Base-by-base conservation (phyloP, 768 basidiomycete genomes). In the Mycena metata region DNA sequence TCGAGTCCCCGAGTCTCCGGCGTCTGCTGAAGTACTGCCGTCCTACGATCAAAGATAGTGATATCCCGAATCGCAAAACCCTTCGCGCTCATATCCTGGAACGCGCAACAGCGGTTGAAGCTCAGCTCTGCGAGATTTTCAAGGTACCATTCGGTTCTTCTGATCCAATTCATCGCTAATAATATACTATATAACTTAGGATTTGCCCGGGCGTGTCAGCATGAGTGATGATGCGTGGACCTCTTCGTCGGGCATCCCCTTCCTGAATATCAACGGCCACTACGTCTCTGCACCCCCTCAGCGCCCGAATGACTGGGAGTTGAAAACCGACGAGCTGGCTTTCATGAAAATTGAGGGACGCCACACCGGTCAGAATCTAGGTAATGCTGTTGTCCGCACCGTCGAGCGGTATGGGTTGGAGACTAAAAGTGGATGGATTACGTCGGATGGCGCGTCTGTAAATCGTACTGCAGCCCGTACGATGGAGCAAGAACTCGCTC, bases 211-310 rank as follows among this genome's bases (percentile, higher is more conserved):
- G 8, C 47, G 9, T 24, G 9, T 66, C 17, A 68, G 47, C 16
- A 43, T 69, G 10, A 74, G 66, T 0, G 63, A 71, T n/a, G 68
- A 75, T 66, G 54, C 54, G 16, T 67, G 73, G 73, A 68, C 51
- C 42, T 69, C 67, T 15, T 54, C 67, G n/a, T 56, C 63, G 9
- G 61, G 72, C 15, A 61, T 72, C 8, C 72, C 73, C 1, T 71
- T 71, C 45, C 16, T 74, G 11, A 71, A 60, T 5, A 43, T 74
- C n/a, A 71, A 70, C 13, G 55, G 54, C n/a, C 66, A 73, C 45
- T 73, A 73, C 57, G 62, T 73, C 43, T 36, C 16, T 15, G 46
- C 64, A 21, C 58, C 58, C 7, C 24, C 55, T 2, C 60, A 72
- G 35, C 47, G 62, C 30, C 60, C 57, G 0, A 42, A 72, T 19